Evolutionary conservation across 1,284 basidiomycete genomes (phyloP).

Genomic region (Austroboletus novae-zelandiae): DNA sequence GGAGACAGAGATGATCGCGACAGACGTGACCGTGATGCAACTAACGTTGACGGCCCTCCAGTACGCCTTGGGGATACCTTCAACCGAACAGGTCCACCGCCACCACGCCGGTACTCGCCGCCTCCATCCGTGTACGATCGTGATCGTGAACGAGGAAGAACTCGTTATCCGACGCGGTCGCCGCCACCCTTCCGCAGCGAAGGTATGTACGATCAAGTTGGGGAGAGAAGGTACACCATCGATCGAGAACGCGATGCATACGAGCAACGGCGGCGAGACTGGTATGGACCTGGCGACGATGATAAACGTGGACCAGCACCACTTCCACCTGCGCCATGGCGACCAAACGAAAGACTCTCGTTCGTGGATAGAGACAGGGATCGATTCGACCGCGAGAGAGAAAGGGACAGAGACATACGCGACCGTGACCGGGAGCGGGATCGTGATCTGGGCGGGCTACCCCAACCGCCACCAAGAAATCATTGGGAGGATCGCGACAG

Average conservation of each 20-base stretch:
- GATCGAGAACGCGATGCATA: conserved; percentile 30
- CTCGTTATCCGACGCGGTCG: conserved; percentile 23
- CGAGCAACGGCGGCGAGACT: conserved; percentile 36
- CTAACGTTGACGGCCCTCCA: conserved; percentile 30
- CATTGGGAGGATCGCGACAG: conserved; percentile 40
- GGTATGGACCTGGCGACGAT: conserved; percentile 33
- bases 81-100: conserved; percentile 17
- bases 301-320: conserved; percentile 29
- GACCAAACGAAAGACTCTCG: conserved; percentile 24
- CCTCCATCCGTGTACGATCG: conserved; percentile 21
- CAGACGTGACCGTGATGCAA: conserved; percentile 36
- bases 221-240: conserved; percentile 24
- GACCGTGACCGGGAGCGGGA: conserved; percentile 31
- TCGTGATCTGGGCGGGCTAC: conserved; percentile 8
- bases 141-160: conserved; percentile 23
- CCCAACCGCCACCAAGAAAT: conserved; percentile 16
- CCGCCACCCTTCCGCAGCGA: conserved; percentile 26
- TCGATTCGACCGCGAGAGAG: conserved; percentile 35
- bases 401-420: conserved; percentile 34
- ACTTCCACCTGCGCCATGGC: conserved; percentile 20
- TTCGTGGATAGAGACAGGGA: conserved; percentile 33
- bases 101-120: conserved; percentile 26
- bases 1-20: conserved; percentile 28
- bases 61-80: conserved; percentile 31
- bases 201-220: conserved; percentile 20